These are phyloP conservation scores for Suillus clintonianus DNA, from an alignment of 768 basidiomycete genomes.

Conservation along the genomic window DNA sequence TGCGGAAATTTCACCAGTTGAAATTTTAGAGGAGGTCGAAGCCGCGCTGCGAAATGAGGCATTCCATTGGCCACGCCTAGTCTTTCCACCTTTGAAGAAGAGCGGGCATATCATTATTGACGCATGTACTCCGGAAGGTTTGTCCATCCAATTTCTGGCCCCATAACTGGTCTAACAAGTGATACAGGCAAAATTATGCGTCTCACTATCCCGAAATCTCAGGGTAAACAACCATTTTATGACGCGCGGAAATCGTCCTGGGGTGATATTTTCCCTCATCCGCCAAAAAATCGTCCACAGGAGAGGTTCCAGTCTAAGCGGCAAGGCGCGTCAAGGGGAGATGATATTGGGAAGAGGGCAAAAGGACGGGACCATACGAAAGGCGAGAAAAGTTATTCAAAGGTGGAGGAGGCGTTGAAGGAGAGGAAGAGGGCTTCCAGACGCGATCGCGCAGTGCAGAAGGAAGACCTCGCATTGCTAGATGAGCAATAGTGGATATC, in stretches of 20 bases:
- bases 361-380: slow-evolving; percentile 25
- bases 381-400: slow-evolving; percentile 29
- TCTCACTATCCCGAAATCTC: slow-evolving; percentile 87
- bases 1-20: slow-evolving; percentile 8
- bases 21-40: slow-evolving; percentile 39
- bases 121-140: slow-evolving; percentile 82
- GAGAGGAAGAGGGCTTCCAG: slow-evolving; percentile 33
- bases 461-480: background rate
- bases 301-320: slow-evolving; percentile 51
- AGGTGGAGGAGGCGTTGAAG: slow-evolving; percentile 38
- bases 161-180: background rate
- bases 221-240: slow-evolving; percentile 94
- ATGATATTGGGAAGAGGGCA: slow-evolving; percentile 61
- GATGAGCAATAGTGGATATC: slow-evolving; percentile 1
- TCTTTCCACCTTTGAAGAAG: slow-evolving; percentile 90
- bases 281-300: slow-evolving; percentile 75
- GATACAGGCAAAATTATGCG: slow-evolving; percentile 84
- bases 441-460: slow-evolving; percentile 12
- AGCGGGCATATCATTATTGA: slow-evolving; percentile 92
- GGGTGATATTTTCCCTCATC: slow-evolving; percentile 96
- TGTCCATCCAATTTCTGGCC: slow-evolving; percentile 3
- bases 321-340: slow-evolving; percentile 34
- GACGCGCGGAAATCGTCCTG: slow-evolving; percentile 92
- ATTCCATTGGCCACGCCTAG: slow-evolving; percentile 86
- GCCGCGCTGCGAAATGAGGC: slow-evolving; percentile 70